Evolutionary conservation across 805 yeast species (phyloP).

Genomic region (Wickerhamomyces strasburgensis): DNA sequence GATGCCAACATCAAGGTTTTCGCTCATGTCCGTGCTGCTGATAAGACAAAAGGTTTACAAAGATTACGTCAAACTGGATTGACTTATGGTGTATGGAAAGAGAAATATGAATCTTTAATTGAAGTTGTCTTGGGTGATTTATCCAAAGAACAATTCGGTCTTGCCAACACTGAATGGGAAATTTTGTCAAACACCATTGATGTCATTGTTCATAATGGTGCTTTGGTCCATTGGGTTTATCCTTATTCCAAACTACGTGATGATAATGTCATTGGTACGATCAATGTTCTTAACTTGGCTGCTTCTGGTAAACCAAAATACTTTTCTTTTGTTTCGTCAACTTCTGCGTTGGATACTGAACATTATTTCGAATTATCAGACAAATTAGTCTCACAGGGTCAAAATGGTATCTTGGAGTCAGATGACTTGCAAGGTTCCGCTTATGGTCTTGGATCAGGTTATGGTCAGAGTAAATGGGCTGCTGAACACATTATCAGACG

Average conservation of each 20-base stretch:
- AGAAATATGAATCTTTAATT: slow-evolving; percentile 50
- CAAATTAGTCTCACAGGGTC: slow-evolving; percentile 55
- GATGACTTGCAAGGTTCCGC: slow-evolving; percentile 84
- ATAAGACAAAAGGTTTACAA: slow-evolving; percentile 62
- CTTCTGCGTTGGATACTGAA: slow-evolving; percentile 85
- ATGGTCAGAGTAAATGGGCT: slow-evolving; percentile 98
- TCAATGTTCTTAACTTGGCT: slow-evolving; percentile 73
- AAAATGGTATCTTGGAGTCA: slow-evolving; percentile 69
- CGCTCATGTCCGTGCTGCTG: slow-evolving; percentile 89
- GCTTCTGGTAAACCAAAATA: slow-evolving; percentile 76
- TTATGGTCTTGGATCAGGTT: slow-evolving; percentile 81
- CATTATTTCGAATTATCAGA: slow-evolving; percentile 78
- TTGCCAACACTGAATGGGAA: slow-evolving; percentile 52
- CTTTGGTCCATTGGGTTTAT: slow-evolving; percentile 97
- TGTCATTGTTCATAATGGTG: slow-evolving; percentile 92
- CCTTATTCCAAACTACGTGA: slow-evolving; percentile 88
- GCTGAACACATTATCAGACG: slow-evolving; percentile 84
- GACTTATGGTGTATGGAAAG: slow-evolving; percentile 67
- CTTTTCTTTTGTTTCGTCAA: slow-evolving; percentile 91
- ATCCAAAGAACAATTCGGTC: slow-evolving; percentile 67
- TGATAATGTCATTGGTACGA: slow-evolving; percentile 86
- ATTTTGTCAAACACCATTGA: slow-evolving; percentile 58
- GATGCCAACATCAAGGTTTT: slow-evolving; percentile 50
- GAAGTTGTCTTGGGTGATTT: slow-evolving; percentile 81
- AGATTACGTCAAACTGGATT: slow-evolving; percentile 71